Base-by-base conservation (phyloP, 805 yeast genomes). In the Blastobotrys parvus region DNA sequence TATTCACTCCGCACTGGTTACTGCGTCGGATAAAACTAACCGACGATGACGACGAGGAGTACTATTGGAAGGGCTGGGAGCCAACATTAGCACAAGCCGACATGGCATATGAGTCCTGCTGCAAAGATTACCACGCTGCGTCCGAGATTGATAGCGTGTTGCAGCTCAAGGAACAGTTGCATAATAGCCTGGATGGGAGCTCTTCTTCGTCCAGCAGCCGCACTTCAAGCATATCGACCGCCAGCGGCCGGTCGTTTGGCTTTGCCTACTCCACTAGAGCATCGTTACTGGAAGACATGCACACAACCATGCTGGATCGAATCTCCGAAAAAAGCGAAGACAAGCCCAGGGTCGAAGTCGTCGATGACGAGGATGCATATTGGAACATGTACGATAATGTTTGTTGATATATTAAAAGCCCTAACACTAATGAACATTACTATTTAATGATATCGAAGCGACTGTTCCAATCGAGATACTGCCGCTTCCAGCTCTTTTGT, bases 21-120 rank as follows among this genome's bases (percentile, higher is more conserved):
- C 45, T 53, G 34, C 31, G 39, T 20, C 35, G 47, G 3, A 43
- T 53, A 20, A 41, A 45, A 27, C 45, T 54, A 23, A 34, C 34
- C 15, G 54, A 49, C 27, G 40, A 47, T n/a, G 56, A 54, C 34
- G 45, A 46, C 32, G 56, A 54, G 15, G 49, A 44, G 19, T 36
- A 41, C 23, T 51, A 50, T 39, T 51, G 54, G 53, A 42, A 39
- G 7, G 47, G 46, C 11, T 54, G 57, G 57, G 30, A 38, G n/a
- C 27, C 42, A 3, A 32, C 34, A 15, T 20, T 48, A n/a, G 48
- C 16, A 2, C 42, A 42, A 23, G 57, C 57, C 0, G 57, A 52
- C 13, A 34, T 17, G 5, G 47, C 42, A 3, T 53, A 49, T 35
- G 29, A 25, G 11, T n/a, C n/a, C n/a, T n/a, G n/a, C n/a, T n/a